Conservation (phyloP, 768 basidiomycete genomes). For the Macrolepiota albuminosa region DNA sequence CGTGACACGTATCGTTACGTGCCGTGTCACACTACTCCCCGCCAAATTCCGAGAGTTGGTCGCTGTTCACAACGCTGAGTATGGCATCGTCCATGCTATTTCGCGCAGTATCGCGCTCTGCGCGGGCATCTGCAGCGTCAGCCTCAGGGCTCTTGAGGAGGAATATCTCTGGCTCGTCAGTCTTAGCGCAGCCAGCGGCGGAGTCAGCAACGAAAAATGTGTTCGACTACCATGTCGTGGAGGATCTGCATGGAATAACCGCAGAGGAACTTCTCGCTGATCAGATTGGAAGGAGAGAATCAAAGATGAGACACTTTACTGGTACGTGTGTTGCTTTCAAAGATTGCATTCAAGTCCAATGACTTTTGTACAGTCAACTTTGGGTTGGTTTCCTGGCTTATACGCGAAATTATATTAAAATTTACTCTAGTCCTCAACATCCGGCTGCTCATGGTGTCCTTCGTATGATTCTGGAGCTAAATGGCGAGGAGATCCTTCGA, state of each 20-base stretch:
- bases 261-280: slow-evolving; percentile 80
- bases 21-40: slow-evolving; percentile 25
- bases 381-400: slow-evolving; percentile 51
- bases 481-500: slow-evolving; percentile 91
- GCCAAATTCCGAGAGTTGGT: slow-evolving; percentile 31
- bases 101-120: slow-evolving; percentile 53
- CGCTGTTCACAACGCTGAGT: slow-evolving; percentile 22
- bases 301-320: slow-evolving; percentile 90
- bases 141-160: slow-evolving; percentile 26
- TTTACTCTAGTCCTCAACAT: slow-evolving; percentile 75
- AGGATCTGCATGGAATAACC: slow-evolving; percentile 78
- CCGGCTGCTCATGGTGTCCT: slow-evolving; percentile 98
- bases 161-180: slow-evolving; percentile 32
- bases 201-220: slow-evolving; percentile 37
- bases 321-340: slow-evolving; percentile 38
- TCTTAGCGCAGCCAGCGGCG: slow-evolving; percentile 21
- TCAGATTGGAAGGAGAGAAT: slow-evolving; percentile 59
- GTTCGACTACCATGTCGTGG: slow-evolving; percentile 70
- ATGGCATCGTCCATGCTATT: slow-evolving; percentile 63
- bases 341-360: slow-evolving; percentile 8
- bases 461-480: slow-evolving; percentile 94
- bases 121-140: slow-evolving; percentile 26
- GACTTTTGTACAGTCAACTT: slow-evolving; percentile 70
- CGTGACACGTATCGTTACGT: not conserved
- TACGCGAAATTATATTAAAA: not conserved